These are phyloP conservation scores for Comarum palustre DNA, from an alignment of 306 rosid genomes.

Conservation along the genomic window DNA sequence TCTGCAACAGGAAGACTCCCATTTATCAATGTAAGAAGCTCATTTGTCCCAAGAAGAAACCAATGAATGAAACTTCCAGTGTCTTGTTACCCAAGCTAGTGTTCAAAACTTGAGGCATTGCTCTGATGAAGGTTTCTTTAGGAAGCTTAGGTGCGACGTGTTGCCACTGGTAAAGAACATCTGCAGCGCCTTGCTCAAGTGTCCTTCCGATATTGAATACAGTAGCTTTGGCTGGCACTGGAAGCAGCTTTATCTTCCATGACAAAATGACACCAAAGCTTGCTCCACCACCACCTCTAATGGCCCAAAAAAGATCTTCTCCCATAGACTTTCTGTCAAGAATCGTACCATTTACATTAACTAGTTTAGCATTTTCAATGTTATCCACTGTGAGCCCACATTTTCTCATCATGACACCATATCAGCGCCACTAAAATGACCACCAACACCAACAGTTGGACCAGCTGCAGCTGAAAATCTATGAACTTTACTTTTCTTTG, in stretches of 20 bases:
- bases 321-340: not conserved
- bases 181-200: conserved; percentile 19
- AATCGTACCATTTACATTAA: conserved; percentile 42
- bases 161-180: conserved; percentile 22
- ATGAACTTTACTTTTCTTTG: conserved; percentile 12
- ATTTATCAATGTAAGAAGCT: not conserved
- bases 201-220: conserved; percentile 11
- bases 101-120: not conserved
- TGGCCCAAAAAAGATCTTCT: conserved; percentile 38
- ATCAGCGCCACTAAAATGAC: conserved; percentile 35
- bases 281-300: conserved; percentile 59
- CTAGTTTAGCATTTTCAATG: conserved; percentile 47
- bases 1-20: not conserved
- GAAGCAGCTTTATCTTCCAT: not conserved
- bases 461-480: conserved; percentile 31
- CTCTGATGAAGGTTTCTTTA: conserved; percentile 17
- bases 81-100: not conserved
- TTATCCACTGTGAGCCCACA: conserved; percentile 45
- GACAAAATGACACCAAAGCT: conserved; percentile 22
- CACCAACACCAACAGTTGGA: conserved; percentile 26
- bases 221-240: not conserved
- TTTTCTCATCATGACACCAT: conserved; percentile 32
- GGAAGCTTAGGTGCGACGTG: conserved; percentile 18
- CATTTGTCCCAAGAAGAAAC: conserved; percentile 1
- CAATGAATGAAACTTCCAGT: not conserved